Conservation (phyloP, 768 basidiomycete genomes). For the Suillus weaverae region DNA sequence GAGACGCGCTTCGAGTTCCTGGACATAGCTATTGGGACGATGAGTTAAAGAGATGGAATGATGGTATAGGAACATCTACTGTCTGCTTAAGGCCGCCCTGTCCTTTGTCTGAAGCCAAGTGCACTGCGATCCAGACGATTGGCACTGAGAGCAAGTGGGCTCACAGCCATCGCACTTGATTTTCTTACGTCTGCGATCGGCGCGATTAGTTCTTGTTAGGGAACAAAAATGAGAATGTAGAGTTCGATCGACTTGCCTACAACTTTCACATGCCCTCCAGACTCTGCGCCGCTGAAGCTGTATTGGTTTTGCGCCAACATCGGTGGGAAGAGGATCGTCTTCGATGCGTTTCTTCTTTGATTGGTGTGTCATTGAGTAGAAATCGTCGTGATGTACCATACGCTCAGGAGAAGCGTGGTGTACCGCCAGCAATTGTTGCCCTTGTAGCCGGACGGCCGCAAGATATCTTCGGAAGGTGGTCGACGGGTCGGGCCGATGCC, state of each 20-base stretch:
- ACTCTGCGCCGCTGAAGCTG: conserved; percentile 79
- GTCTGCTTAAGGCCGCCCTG: conserved; percentile 84
- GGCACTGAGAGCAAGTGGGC: conserved; percentile 83
- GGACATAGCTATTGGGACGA: conserved; percentile 66
- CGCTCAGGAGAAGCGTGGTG: conserved; percentile 21
- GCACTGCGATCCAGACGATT: conserved; percentile 71
- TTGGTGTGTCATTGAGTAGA: conserved; percentile 50
- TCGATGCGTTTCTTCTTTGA: conserved; percentile 79
- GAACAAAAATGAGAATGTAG: conserved; percentile 13
- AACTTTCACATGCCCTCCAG: conserved; percentile 89
- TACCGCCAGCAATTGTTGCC: conserved; percentile 23
- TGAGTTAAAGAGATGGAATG: conserved; percentile 19
- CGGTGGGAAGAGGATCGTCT: conserved; percentile 49
- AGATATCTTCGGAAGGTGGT: conserved; percentile 34
- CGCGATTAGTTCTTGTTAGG: conserved; percentile 18
- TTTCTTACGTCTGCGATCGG: conserved; percentile 72
- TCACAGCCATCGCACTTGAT: conserved; percentile 91
- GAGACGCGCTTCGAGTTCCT: conserved; percentile 85
- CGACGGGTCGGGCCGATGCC: conserved; percentile 38
- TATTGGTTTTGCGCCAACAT: conserved; percentile 65
- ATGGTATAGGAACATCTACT: conserved; percentile 50
- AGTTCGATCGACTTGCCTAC: conserved; percentile 55
- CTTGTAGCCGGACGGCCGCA: conserved; percentile 20
- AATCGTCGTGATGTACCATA: conserved; percentile 42
- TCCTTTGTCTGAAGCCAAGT: conserved; percentile 93